Evolutionary conservation across 2,329 filamentous ascomycete genomes (phyloP).

Genomic region (Exophiala xenobiotica): DNA sequence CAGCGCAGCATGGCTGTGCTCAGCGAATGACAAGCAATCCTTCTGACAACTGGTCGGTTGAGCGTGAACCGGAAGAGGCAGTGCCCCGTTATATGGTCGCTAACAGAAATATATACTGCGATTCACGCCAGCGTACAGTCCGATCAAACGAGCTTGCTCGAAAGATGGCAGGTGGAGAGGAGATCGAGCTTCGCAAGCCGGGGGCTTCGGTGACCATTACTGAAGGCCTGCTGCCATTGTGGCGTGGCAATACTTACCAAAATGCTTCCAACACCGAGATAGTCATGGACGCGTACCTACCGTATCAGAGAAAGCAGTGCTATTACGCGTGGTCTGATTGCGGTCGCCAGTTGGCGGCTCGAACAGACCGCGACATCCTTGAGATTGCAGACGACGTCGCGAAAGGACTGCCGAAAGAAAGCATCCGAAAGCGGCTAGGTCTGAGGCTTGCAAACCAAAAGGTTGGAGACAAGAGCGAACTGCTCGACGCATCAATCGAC

Average conservation of each 20-base stretch:
- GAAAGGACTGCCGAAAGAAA: neutral
- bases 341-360: neutral
- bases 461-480: neutral
- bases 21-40: neutral
- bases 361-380: neutral
- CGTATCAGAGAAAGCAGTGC: slow-evolving; percentile 3
- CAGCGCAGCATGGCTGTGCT: neutral
- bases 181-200: neutral
- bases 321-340: neutral
- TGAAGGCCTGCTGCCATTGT: neutral
- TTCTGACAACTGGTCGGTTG: neutral
- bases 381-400: neutral
- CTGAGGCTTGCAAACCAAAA: neutral
- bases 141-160: neutral
- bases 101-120: neutral
- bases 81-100: neutral
- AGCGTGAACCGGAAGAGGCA: neutral
- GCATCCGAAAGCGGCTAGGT: neutral
- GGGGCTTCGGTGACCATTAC: neutral
- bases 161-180: neutral
- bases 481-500: neutral
- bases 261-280: neutral
- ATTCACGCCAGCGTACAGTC: neutral
- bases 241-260: neutral
- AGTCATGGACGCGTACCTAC: neutral